Evolutionary conservation across 768 basidiomycete species (phyloP).

Genomic region (Xerocomus potaroensis): DNA sequence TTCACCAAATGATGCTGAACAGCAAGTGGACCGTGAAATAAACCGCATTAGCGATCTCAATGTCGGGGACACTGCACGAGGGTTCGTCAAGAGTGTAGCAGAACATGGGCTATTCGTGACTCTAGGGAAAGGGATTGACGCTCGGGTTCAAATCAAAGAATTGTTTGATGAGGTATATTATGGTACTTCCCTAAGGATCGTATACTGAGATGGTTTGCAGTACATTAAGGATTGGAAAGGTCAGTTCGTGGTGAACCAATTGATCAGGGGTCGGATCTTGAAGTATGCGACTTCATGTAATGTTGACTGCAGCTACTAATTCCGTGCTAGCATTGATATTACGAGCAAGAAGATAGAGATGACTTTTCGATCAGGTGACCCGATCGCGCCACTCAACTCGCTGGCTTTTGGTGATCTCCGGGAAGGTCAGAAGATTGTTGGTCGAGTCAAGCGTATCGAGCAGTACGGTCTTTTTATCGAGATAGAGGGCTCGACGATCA

Average conservation of each 20-base stretch:
- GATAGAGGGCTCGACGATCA: conserved; percentile 79
- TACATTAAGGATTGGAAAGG: conserved; percentile 96
- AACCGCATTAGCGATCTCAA: conserved; percentile 55
- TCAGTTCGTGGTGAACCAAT: conserved; percentile 70
- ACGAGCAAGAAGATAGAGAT: conserved; percentile 83
- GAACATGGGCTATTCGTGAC: conserved; percentile 89
- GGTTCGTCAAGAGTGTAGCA: conserved; percentile 84
- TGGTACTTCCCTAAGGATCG: background rate
- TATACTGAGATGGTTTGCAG: conserved; percentile 37
- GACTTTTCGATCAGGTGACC: conserved; percentile 71
- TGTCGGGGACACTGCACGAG: conserved; percentile 72
- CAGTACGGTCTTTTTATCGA: conserved; percentile 91
- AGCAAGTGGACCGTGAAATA: conserved; percentile 68
- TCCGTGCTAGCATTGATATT: conserved; percentile 55
- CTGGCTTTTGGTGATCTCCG: conserved; percentile 54
- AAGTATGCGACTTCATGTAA: conserved; percentile 42
- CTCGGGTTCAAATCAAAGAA: conserved; percentile 89
- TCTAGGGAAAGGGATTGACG: conserved; percentile 79
- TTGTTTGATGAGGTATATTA: conserved; percentile 74
- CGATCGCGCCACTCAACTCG: conserved; percentile 34
- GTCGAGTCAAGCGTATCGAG: conserved; percentile 76
- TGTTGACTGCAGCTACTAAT: conserved; percentile 5
- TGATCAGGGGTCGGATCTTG: conserved; percentile 83
- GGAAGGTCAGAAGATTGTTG: conserved; percentile 78
- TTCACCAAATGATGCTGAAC: conserved; percentile 43